Percentiles rank a stretch among this genome's conserved stretches.
These are phyloP conservation scores for Bassia scoparia DNA, from an alignment of 148 eudicot species.

Conservation along the genomic window DNA sequence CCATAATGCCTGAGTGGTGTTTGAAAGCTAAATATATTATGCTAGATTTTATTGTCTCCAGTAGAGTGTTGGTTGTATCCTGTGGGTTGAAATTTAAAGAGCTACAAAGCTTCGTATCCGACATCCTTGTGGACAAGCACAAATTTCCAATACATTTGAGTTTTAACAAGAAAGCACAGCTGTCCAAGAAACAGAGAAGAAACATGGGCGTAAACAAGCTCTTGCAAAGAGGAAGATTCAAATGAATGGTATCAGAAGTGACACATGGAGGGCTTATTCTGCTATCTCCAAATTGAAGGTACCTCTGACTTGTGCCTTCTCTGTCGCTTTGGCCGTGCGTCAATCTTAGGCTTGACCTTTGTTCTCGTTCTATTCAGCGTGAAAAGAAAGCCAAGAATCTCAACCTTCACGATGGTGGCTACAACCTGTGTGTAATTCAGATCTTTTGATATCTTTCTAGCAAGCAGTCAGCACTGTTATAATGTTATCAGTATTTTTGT, in stretches of 20 bases:
- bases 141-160: slow-evolving; percentile 82
- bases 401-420: slow-evolving; percentile 13
- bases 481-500: neutral
- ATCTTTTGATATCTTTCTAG: neutral
- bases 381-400: slow-evolving; percentile 35
- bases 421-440: too few species aligned
- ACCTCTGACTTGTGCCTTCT: slow-evolving; percentile 65
- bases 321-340: slow-evolving; percentile 82
- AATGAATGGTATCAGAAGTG: slow-evolving; percentile 69
- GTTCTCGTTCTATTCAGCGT: slow-evolving; percentile 68
- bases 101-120: slow-evolving; percentile 79
- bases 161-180: slow-evolving; percentile 71
- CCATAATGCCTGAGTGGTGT: too few species aligned
- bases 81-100: slow-evolving; percentile 81
- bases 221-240: slow-evolving; percentile 41
- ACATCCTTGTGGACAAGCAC: slow-evolving; percentile 87
- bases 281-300: slow-evolving; percentile 67
- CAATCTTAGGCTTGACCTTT: slow-evolving; percentile 67
- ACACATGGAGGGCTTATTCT: slow-evolving; percentile 59
- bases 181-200: slow-evolving; percentile 86
- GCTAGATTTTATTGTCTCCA: slow-evolving; percentile 25
- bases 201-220: slow-evolving; percentile 45
- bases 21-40: neutral
- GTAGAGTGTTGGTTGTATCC: slow-evolving; percentile 96
- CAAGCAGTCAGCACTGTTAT: neutral